Conservation (phyloP, 257 asterid species). For the Pogostemon cablin region DNA sequence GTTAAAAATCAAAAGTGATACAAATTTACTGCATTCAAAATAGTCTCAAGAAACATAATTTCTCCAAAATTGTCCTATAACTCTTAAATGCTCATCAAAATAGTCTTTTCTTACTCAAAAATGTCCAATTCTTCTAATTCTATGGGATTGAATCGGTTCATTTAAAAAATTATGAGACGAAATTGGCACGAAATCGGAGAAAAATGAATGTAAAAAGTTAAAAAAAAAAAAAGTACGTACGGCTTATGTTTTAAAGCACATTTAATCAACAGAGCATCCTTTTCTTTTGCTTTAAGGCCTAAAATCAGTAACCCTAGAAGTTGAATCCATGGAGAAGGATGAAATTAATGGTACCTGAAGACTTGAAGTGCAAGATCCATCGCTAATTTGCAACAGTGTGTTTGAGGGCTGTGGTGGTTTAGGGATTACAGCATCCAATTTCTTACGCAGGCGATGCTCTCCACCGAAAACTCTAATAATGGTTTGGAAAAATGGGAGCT, state of each 20-base stretch:
- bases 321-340: neutral
- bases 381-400: slow-evolving; percentile 62
- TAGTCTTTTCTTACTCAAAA: too few species aligned
- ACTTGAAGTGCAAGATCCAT: slow-evolving; percentile 71
- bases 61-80: neutral
- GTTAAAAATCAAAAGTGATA: neutral
- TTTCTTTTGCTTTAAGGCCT: too few species aligned
- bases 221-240: too few species aligned
- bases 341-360: slow-evolving; percentile 51
- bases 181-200: too few species aligned
- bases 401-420: slow-evolving; percentile 60
- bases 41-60: neutral
- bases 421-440: slow-evolving; percentile 47
- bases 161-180: too few species aligned
- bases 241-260: too few species aligned
- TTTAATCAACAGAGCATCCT: too few species aligned
- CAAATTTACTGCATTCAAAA: neutral
- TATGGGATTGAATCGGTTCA: too few species aligned
- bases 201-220: too few species aligned
- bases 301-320: too few species aligned
- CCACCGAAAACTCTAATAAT: slow-evolving; percentile 62
- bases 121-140: too few species aligned
- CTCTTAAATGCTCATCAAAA: too few species aligned
- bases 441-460: slow-evolving; percentile 52
- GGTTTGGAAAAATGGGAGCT: slow-evolving; percentile 61